Evolutionary conservation across 2,329 filamentous ascomycete genomes (phyloP).

Genomic region (Fusarium mexicanum): DNA sequence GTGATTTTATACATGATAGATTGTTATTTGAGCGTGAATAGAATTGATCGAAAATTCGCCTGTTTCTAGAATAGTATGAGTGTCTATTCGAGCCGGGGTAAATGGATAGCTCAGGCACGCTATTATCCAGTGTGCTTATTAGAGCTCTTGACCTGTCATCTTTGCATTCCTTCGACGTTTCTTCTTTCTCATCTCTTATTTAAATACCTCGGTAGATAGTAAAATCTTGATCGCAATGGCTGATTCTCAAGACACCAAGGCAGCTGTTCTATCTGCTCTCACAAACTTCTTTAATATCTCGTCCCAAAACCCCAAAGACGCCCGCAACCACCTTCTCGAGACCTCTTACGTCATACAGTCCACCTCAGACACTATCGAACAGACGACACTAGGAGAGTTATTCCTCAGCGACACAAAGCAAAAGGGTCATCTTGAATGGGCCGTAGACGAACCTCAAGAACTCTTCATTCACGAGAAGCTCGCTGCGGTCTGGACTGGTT

Average conservation of each 20-base stretch:
- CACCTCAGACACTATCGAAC: not conserved
- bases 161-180: not conserved
- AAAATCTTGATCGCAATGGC: not conserved
- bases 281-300: slow-evolving; percentile 1
- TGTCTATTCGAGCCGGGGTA: not conserved
- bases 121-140: not conserved
- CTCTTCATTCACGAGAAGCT: not conserved
- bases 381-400: slow-evolving; percentile 7
- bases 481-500: not conserved
- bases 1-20: slow-evolving; percentile 6
- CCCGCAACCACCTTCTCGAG: slow-evolving; percentile 1
- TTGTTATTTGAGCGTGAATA: slow-evolving; percentile 1
- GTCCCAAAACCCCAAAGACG: not conserved
- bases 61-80: not conserved
- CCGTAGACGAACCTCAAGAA: slow-evolving; percentile 4
- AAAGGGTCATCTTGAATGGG: not conserved
- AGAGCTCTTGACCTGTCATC: not conserved
- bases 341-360: slow-evolving; percentile 19
- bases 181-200: not conserved
- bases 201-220: rapidly evolving
- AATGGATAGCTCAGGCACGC: not conserved
- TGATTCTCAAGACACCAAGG: not conserved
- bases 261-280: not conserved
- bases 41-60: not conserved
- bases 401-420: not conserved